phyloP scores from a whole-genome alignment of 371 early-diverging fungal genomes.

The Mortierella sp. region DNA sequence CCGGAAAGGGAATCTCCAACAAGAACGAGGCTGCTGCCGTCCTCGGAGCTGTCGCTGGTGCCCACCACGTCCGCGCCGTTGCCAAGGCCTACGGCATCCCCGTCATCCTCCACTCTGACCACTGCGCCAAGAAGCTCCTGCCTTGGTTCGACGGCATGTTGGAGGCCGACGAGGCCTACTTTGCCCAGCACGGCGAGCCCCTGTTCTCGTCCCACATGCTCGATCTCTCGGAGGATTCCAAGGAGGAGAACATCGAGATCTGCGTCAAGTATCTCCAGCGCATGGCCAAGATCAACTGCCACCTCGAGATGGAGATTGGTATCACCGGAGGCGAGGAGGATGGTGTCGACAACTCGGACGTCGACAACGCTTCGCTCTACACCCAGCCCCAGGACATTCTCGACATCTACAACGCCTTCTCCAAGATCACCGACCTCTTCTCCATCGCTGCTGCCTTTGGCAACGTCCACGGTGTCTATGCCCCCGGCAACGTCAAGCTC shows the following conservation, averaged over 20 bases:
- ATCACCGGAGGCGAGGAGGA: constrained; percentile 97
- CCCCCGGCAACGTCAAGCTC: constrained; percentile 92
- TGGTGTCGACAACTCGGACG: constrained; percentile 92
- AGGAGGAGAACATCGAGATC: constrained; percentile 90
- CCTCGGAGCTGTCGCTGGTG: constrained; percentile 91
- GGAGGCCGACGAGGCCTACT: constrained; percentile 91
- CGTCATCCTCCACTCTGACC: constrained; percentile 91
- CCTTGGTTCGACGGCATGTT: constrained; percentile 97
- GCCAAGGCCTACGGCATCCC: constrained; percentile 93
- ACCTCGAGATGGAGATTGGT: constrained; percentile 96
- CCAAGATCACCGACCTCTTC: constrained; percentile 82
- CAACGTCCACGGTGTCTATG: constrained; percentile 95
- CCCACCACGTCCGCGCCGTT: constrained; percentile 87
- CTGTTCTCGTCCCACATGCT: constrained; percentile 97
- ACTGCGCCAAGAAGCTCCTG: constrained; percentile 94
- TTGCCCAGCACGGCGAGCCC: constrained; percentile 89
- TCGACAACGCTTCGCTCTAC: constrained; percentile 89
- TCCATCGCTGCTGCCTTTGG: constrained; percentile 94
- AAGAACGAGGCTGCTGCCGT: constrained; percentile 89
- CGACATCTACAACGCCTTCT: constrained; percentile 89
- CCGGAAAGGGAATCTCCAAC: constrained; percentile 92
- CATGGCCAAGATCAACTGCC: constrained; percentile 86
- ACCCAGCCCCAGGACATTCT: constrained; percentile 94
- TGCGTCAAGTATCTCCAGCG: constrained; percentile 90
- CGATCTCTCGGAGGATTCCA: constrained; percentile 91